Conservation (phyloP, 331 rosid species). For the Telfairia occidentalis region DNA sequence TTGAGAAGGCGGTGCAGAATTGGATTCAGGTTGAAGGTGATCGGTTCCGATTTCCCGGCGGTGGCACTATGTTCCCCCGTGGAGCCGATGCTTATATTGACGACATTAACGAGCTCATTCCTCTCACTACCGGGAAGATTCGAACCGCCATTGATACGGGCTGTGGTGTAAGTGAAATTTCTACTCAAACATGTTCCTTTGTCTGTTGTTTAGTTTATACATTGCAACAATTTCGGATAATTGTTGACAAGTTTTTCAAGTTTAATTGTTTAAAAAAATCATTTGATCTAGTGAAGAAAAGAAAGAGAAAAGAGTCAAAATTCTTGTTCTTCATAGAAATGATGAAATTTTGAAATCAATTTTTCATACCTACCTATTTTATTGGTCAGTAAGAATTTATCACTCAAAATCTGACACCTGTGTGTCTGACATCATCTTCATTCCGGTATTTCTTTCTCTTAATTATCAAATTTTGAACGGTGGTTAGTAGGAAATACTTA, state of each 20-base stretch:
- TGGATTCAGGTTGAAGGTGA: conserved; percentile 97
- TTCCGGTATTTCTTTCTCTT: too few species aligned
- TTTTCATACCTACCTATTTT: too few species aligned
- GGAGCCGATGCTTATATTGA: conserved; percentile 94
- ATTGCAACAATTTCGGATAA: neutral
- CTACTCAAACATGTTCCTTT: neutral
- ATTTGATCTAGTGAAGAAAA: neutral
- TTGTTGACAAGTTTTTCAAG: neutral
- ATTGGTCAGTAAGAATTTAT: too few species aligned
- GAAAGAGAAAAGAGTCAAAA: neutral
- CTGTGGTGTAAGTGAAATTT: conserved; percentile 71
- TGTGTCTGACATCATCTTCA: too few species aligned
- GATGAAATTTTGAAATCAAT: too few species aligned
- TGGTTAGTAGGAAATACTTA: too few species aligned
- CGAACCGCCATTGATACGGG: conserved; percentile 95
- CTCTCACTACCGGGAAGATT: conserved; percentile 54
- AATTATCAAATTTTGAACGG: too few species aligned
- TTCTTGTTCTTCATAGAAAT: too few species aligned
- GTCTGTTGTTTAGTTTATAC: neutral
- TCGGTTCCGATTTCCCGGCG: conserved; percentile 82
- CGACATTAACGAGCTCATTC: conserved; percentile 69
- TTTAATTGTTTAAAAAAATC: neutral
- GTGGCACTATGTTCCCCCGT: conserved; percentile 92
- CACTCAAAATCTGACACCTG: too few species aligned
- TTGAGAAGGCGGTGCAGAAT: conserved; percentile 87